Evolutionary conservation across 1,284 basidiomycete genomes (phyloP), one percentile per base, ranked within the genome.

Genomic region (Rhodotorula sp.): DNA sequence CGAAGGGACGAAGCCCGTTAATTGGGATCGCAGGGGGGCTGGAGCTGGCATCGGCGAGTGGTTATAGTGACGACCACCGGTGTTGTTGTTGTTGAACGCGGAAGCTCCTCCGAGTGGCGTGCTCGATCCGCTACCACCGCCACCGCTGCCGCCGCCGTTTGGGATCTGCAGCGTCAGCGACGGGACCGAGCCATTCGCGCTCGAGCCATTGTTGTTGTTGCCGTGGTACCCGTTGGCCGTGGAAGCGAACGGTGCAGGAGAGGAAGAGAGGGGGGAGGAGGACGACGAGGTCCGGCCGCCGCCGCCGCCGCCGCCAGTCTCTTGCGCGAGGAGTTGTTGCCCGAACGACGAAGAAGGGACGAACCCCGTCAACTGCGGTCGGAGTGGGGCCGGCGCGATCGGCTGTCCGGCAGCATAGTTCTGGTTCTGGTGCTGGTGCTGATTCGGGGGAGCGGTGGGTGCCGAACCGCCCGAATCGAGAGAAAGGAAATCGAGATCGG

Each of bases 351-450:
- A 69, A 16, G 69, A 68, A 5, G 72, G 72, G 16, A 64, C 55
- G 59, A 73, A 73, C 7, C 72, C 69, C 14, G 72, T 73, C 58
- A 64, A 34, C 54, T 73, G 72, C 5, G 70, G 74, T 10, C 57
- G 59, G 16, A 74, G 68, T 2, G 69, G 67, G 0, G 61, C 43
- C 3, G 62, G 61, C 0, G 68, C 19, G 18, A 48, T 16, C 19
- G 48, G 67, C 19, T 56, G 34, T 21, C 7, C 8, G 34, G 23
- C 5, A 19, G 23, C 10, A 19, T 23, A 18, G 49, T 23, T 23
- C 23, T 50, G 48, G 18, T 49, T 16, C 21, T 49, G 48, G 18
- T 8, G 48, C 52, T 28, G 52, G 15, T 55, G 52, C 12, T 26
- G 12, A 18, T 28, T 28, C 54, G 54, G 28, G 12, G 26, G n/a